Evolutionary conservation across 1,139 yeast genomes (phyloP).

Genomic region (Hyphopichia burtonii): DNA sequence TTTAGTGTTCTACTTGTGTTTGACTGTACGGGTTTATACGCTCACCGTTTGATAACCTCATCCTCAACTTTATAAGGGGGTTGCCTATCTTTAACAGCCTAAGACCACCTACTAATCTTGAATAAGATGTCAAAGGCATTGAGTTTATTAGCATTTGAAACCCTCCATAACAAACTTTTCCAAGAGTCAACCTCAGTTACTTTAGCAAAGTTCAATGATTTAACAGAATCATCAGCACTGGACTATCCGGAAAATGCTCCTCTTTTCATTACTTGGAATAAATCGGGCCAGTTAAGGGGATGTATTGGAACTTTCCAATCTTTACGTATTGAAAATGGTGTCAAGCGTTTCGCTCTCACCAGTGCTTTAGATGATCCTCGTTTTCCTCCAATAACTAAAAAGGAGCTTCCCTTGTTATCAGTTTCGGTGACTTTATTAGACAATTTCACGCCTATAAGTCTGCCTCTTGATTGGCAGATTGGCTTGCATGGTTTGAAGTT

Average conservation of each 20-base stretch:
- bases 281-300: conserved; percentile 62
- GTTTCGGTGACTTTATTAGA: conserved; percentile 64
- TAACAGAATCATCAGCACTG: conserved; percentile 16
- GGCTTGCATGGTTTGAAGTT: conserved; percentile 83
- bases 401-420: conserved; percentile 50
- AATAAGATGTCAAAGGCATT: conserved; percentile 36
- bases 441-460: conserved; percentile 52
- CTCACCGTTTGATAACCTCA: no score
- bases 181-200: conserved; percentile 14
- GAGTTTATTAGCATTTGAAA: conserved; percentile 40
- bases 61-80: no score
- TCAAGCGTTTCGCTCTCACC: conserved; percentile 58
- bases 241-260: conserved; percentile 51
- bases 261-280: conserved; percentile 86
- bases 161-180: conserved; percentile 22
- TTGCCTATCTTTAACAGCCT: no score
- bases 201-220: conserved; percentile 15
- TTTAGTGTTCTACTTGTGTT: no score
- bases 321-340: conserved; percentile 51
- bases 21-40: no score
- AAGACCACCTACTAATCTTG: no score
- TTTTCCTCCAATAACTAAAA: conserved; percentile 59
- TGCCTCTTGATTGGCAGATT: conserved; percentile 70
- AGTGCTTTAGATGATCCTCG: conserved; percentile 78
- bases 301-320: conserved; percentile 85